A percentile compares a stretch with the other conserved stretches of the same genome.
These are phyloP conservation scores for Lindgomyces ingoldianus DNA, from an alignment of 495 filamentous ascomycete genomes.

Conservation along the genomic window DNA sequence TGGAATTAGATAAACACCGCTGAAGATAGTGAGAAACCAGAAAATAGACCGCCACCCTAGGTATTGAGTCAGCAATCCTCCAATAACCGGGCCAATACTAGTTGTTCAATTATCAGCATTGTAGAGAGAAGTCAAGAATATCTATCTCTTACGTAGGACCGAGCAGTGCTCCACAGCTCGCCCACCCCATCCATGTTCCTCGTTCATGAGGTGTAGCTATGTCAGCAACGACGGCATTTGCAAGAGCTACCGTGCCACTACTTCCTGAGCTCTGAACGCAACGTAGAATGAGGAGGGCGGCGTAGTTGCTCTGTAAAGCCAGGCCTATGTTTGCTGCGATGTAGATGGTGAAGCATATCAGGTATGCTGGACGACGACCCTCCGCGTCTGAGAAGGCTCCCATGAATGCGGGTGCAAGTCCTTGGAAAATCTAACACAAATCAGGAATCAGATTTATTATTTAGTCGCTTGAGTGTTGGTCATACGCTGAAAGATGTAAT, in stretches of 20 bases:
- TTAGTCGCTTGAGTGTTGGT: neutral
- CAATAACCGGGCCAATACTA: slow-evolving; percentile 42
- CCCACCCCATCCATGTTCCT: slow-evolving; percentile 45
- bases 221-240: slow-evolving; percentile 45
- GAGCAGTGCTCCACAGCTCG: slow-evolving; percentile 27
- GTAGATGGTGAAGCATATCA: slow-evolving; percentile 48
- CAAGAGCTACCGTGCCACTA: slow-evolving; percentile 42
- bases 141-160: slow-evolving; percentile 27
- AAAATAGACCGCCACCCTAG: slow-evolving; percentile 43
- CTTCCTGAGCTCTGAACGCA: slow-evolving; percentile 42
- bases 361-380: slow-evolving; percentile 48
- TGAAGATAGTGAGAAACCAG: slow-evolving; percentile 42
- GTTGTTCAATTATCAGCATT: slow-evolving; percentile 3
- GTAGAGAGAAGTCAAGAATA: neutral
- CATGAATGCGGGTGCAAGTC: slow-evolving; percentile 52
- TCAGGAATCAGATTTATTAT: neutral
- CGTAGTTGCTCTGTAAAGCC: slow-evolving; percentile 43
- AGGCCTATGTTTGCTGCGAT: slow-evolving; percentile 48
- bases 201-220: slow-evolving; percentile 42
- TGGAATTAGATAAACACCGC: slow-evolving; percentile 43
- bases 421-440: slow-evolving; percentile 52
- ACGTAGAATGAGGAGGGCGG: slow-evolving; percentile 38
- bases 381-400: slow-evolving; percentile 52
- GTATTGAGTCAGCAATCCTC: slow-evolving; percentile 41
- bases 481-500: slow-evolving; percentile 44